These are phyloP conservation scores for Colletotrichum orbiculare DNA, from an alignment of 2,329 filamentous ascomycete genomes.

Conservation along the genomic window DNA sequence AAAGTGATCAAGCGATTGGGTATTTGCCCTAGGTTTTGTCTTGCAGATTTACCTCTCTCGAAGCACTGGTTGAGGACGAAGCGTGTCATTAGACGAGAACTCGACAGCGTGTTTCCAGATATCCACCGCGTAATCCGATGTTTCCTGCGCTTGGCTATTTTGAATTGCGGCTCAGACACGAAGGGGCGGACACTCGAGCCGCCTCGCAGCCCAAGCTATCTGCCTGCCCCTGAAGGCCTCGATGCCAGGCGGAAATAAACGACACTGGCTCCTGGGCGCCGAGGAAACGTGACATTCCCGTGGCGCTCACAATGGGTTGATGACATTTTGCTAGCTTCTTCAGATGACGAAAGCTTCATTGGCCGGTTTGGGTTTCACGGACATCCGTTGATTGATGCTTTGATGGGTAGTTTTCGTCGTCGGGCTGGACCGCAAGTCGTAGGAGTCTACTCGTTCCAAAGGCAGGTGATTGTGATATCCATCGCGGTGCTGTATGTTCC, in stretches of 20 bases:
- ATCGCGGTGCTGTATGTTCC: neutral
- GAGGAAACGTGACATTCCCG: slow-evolving; percentile 4
- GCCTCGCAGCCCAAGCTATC: neutral
- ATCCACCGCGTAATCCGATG: slow-evolving; percentile 16
- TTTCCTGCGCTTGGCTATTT: neutral
- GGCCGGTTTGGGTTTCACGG: neutral
- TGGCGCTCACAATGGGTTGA: neutral
- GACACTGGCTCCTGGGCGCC: neutral
- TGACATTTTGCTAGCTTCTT: slow-evolving; percentile 1
- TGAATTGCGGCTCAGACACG: slow-evolving; percentile 15
- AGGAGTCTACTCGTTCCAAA: neutral
- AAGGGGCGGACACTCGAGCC: neutral
- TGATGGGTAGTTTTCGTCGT: neutral
- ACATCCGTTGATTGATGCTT: slow-evolving; percentile 2
- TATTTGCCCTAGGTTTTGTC: slow-evolving; percentile 1
- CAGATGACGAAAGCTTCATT: neutral
- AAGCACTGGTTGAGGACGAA: slow-evolving; percentile 3
- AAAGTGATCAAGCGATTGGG: neutral
- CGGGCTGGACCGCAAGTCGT: neutral
- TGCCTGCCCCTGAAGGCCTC: neutral
- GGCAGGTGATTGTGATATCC: neutral
- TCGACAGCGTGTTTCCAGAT: slow-evolving; percentile 1
- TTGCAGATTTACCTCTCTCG: neutral
- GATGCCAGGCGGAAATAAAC: neutral
- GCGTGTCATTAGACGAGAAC: slow-evolving; percentile 10